Evolutionary conservation across 106 monocot species (phyloP), one percentile per base, ranked within the genome.

Genomic region (Cymbidium sinense): DNA sequence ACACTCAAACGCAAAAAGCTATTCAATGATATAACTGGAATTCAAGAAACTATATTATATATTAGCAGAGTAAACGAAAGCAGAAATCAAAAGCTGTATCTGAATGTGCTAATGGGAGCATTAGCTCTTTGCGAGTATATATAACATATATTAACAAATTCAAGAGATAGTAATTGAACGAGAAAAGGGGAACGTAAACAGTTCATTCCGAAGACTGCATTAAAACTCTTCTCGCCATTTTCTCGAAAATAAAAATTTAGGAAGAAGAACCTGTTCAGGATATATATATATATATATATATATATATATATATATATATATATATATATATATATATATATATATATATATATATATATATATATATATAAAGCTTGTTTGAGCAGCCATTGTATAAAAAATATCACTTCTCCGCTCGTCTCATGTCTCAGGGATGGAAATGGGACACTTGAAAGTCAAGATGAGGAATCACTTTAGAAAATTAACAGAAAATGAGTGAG

Each of bases 141-240:
- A 67, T 17, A 12, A 29, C 10, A 67, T 67, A n/a, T n/a, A 62
- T 67, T 67, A 33, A 67, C 67, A 67, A 17, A 67, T 33, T 67
- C 15, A 31, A 67, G 67, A 31, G 15, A n/a, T n/a, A 13, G 4
- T n/a, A 2, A 0, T 18, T 33, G 30, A 67, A 67, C 29, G 67
- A 67, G 61, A 67, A 67, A 67, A 67, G 67, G 67, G 67, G 67
- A 67, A 67, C 30, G 67, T 67, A 67, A 33, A 33, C 67, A 67
- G 33, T 67, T 34, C 15, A 2, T 67, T 31, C 11, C 31, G 67
- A 67, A 33, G 67, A 7, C 67, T 67, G 67, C 67, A 31, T 31
- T 17, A n/a, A 58, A 67, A 33, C 31, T 31, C 33, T 67, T 67
- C 67, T 67, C 67, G 67, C 67, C 67, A 67, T 67, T 67, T 67